Evolutionary conservation across 2,329 filamentous ascomycete genomes (phyloP), one percentile per base, ranked within the genome.

Genomic region (Apiospora saccharicola): DNA sequence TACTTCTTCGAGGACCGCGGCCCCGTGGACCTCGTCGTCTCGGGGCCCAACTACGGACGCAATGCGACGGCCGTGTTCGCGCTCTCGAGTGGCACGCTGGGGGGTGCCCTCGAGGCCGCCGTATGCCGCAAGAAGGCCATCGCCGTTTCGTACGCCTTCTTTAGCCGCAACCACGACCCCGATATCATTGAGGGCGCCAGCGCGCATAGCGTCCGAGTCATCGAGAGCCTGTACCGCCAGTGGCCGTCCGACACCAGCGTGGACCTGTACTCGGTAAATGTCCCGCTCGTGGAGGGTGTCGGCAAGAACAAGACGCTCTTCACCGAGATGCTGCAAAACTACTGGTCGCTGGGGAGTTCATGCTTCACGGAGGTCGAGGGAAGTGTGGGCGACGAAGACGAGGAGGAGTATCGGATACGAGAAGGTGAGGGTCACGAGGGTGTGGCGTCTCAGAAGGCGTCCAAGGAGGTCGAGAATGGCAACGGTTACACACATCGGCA

Each of bases 191-290:
- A 90, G 44, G 93, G 90, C 68, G 95, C 94, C 3, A 94, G 91
- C 49, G 85, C 89, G 64, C 91, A 96, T 77, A 90, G 91, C 34
- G 91, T 96, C 34, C 89, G 88, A 75, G 87, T 98, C 34, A 92
- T 98, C 75, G 93, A 98, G 81, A 89, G 94, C 74, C 86, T 99
- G 8, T 91, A 89, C 77, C 86, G 88, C 68, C 92, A 95, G 79
- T 98, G 94, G 93, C 89, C 86, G 0, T 83, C 85, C 46, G 91
- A 91, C 70, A 82, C 85, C 44, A 88, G 87, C 73, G 91, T 94
- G 6, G 94, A 97, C 79, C 84, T 98, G n/a, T 98, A 98, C 82
- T 93, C 89, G 68, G 91, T 98, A 76, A 98, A 98, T 79, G 92
- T 98, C 12, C 96, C 96, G 26, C 85, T 98, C 14, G 88, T 96